phyloP scores from a whole-genome alignment of 2,329 filamentous ascomycete genomes.

The Dissoconium aciculare region DNA sequence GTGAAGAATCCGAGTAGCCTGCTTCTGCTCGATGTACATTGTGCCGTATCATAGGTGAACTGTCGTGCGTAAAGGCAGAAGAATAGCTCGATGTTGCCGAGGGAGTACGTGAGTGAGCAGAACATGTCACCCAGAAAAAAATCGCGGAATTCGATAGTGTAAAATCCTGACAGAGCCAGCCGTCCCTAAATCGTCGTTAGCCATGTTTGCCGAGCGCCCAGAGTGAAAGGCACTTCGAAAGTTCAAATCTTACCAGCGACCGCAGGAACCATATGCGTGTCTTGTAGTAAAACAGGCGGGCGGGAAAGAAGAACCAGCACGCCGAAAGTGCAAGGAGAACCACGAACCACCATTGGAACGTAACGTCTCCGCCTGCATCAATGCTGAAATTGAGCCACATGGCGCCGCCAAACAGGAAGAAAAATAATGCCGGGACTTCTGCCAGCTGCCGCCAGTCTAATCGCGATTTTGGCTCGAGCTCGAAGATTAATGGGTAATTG shows the following conservation, averaged over 20 bases:
- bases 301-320: conserved; percentile 56
- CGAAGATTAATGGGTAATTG: conserved; percentile 82
- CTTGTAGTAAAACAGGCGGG: conserved; percentile 56
- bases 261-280: conserved; percentile 77
- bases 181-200: conserved; percentile 51
- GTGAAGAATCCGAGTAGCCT: conserved; percentile 74
- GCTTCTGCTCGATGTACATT: conserved; percentile 78
- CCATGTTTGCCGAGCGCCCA: conserved; percentile 19
- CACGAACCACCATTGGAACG: conserved; percentile 80
- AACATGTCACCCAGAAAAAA: conserved; percentile 98
- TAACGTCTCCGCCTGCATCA: conserved; percentile 42
- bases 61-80: conserved; percentile 76
- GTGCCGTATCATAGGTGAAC: conserved; percentile 52
- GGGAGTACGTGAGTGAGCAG: conserved; percentile 83
- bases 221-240: background rate
- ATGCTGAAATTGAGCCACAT: conserved; percentile 80
- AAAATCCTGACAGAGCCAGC: conserved; percentile 67
- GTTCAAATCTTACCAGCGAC: conserved; percentile 49
- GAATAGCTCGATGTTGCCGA: conserved; percentile 80
- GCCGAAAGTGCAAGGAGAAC: conserved; percentile 57
- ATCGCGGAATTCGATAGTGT: conserved; percentile 90
- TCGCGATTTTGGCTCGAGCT: conserved; percentile 68
- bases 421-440: conserved; percentile 74
- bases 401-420: conserved; percentile 59
- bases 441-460: conserved; percentile 81